phyloP scores from a whole-genome alignment of 345 rosid species.

The Adansonia digitata region DNA sequence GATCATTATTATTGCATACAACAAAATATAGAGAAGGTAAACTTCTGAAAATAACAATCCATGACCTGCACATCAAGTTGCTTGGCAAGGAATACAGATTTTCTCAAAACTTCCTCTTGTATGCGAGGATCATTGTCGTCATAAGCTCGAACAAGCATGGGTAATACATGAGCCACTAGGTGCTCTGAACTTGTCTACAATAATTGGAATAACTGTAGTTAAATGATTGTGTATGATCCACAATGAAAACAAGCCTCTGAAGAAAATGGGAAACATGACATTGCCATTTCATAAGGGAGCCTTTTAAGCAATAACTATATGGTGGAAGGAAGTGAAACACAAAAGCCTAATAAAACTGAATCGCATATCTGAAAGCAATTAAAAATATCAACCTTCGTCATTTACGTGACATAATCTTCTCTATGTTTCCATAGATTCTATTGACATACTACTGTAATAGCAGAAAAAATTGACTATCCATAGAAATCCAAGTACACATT shows the following conservation, averaged over 20 bases:
- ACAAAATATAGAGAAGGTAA: not conserved
- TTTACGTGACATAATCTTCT: not conserved
- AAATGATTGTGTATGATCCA: conserved; percentile 9
- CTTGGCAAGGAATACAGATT: conserved; percentile 60
- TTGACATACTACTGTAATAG: not conserved
- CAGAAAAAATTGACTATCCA: not conserved
- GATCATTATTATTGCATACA: not conserved
- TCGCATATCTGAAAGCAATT: not conserved
- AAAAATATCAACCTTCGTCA: not conserved
- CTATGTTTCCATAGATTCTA: not conserved
- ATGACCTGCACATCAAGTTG: conserved; percentile 82
- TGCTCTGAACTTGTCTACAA: conserved; percentile 72
- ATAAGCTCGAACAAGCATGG: conserved; percentile 87
- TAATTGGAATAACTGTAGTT: conserved; percentile 14
- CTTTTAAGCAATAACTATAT: not conserved
- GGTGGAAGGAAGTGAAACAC: not conserved
- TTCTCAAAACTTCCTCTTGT: conserved; percentile 89
- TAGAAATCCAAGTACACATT: not conserved
- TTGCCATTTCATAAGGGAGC: not conserved
- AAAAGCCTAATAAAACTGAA: not conserved
- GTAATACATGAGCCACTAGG: conserved; percentile 59
- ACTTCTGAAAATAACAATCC: not conserved
- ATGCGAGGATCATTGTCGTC: conserved; percentile 91
- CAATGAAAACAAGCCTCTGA: not conserved
- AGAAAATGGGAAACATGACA: not conserved